Base-by-base conservation (phyloP, 83 land plant genomes). In the Picea abies region DNA sequence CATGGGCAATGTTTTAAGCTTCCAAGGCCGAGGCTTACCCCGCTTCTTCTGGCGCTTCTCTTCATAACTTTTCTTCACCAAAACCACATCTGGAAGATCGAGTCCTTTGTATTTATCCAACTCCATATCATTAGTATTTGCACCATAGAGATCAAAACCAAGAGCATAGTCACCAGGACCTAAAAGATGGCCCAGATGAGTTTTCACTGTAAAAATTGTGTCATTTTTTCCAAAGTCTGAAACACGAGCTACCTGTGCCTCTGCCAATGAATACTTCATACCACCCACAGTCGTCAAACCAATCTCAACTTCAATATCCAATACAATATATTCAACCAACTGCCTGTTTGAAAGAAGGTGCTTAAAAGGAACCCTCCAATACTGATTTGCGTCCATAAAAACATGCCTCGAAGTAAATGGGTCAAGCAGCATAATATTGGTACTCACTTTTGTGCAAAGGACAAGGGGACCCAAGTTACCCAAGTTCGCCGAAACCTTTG, bases 11-110 rank as follows among this genome's bases (percentile, higher is more conserved):
- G 80, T 85, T 82, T 90, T 94, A 15, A 95, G 88, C 82, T 93
- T 95, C 95, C 95, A 91, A 60, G 90, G 73, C 75, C 95, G 81
- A 15, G 92, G 65, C 83, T 91, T 93, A n/a, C 90, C 93, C 23
- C 90, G 82, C 70, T 81, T 91, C 87, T 80, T 91, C 66, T 75
- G 92, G 20, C 94, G 85, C 85, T 86, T 93, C 91, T 95, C 97
- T 80, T 91, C 95, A 81, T 93, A 95, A 85, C 95, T 93, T 84
- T 95, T 93, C 90, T 95, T 95, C 32, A 95, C 90, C 63, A 95
- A 84, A 11, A 95, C 84, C 9, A 87, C 95, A 14, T 95, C 90
- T 0, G 97, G 97, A 49, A 91, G 84, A 56, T 63, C 71, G 23
- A 91, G 83, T 3, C 87, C 89, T 69, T 88, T 90, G 68, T 95